phyloP scores from a whole-genome alignment of 2,329 filamentous ascomycete species.

The Microdochium paspali region DNA sequence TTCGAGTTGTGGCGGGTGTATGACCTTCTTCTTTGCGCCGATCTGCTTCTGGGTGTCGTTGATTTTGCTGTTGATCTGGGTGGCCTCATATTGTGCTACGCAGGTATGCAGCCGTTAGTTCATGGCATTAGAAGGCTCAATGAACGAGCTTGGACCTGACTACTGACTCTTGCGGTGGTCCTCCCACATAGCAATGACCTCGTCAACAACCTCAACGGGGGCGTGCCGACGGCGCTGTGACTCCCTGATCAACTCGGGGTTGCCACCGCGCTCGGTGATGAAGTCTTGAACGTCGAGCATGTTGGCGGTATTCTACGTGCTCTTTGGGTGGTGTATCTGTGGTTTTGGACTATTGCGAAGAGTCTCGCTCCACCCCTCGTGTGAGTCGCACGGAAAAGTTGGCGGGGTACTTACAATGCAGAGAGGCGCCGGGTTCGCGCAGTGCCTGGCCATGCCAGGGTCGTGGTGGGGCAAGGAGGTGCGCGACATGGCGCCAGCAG shows the following conservation, averaged over 20 bases:
- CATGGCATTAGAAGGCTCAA: too few species aligned
- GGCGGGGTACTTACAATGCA: neutral
- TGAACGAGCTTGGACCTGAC: slow-evolving; percentile 1
- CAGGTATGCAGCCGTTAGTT: slow-evolving; percentile 1
- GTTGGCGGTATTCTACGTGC: neutral
- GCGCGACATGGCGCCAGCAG: too few species aligned
- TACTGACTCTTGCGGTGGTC: slow-evolving; percentile 66
- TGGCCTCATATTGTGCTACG: slow-evolving; percentile 63
- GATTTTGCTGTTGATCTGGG: slow-evolving; percentile 74
- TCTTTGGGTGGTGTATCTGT: neutral
- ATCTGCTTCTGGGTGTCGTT: slow-evolving; percentile 88
- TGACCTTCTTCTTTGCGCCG: slow-evolving; percentile 78
- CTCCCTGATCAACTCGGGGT: slow-evolving; percentile 86
- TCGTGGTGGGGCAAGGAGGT: too few species aligned
- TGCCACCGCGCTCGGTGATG: slow-evolving; percentile 77
- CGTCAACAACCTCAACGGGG: slow-evolving; percentile 76
- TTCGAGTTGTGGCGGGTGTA: slow-evolving; percentile 2
- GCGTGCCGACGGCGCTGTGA: slow-evolving; percentile 79
- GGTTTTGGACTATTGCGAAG: neutral
- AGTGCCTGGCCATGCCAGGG: neutral
- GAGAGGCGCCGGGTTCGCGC: neutral
- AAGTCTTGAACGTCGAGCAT: slow-evolving; percentile 62
- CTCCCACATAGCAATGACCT: slow-evolving; percentile 80
- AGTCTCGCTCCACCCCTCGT: neutral
- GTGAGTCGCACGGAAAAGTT: neutral